Conservation (phyloP, 225 moss, liverwort and hornwort species). For the Thuidium tamariscinum region DNA sequence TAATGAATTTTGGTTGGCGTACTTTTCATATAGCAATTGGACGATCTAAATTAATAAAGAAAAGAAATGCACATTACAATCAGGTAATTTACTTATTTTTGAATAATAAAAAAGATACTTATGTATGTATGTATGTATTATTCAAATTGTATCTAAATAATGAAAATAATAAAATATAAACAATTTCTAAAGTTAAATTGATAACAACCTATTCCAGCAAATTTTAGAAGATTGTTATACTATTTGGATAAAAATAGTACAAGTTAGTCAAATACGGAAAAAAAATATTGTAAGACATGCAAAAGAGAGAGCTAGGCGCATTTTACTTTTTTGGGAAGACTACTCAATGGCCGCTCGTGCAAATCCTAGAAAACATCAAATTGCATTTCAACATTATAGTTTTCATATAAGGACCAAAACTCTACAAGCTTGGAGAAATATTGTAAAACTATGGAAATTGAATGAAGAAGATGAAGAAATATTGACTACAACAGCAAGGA, state of each 20-base stretch:
- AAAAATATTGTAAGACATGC: constrained; percentile 19
- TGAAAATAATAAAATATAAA: not conserved
- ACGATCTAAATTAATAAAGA: constrained; percentile 36
- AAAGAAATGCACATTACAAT: constrained; percentile 16
- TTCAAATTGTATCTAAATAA: not conserved
- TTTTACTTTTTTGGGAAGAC: constrained; percentile 51
- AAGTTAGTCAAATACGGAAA: constrained; percentile 33
- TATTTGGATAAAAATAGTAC: constrained; percentile 48
- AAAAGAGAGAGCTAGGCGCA: constrained; percentile 26
- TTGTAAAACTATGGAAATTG: constrained; percentile 23
- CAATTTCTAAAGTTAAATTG: not conserved
- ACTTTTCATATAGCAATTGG: constrained; percentile 30
- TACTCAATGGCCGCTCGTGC: constrained; percentile 13
- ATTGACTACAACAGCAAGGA: constrained; percentile 1
- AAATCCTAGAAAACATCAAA: constrained; percentile 27
- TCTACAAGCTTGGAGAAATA: constrained; percentile 31
- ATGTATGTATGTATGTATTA: too few relatives aligned
- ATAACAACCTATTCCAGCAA: not conserved
- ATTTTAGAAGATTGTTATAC: constrained; percentile 39
- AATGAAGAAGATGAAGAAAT: constrained; percentile 34
- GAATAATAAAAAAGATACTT: too few relatives aligned
- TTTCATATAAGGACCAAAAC: constrained; percentile 7
- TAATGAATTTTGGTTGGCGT: constrained; percentile 17
- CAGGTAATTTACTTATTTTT: constrained; percentile 16
- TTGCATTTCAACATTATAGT: constrained; percentile 50